Evolutionary conservation across 2,329 filamentous ascomycete species (phyloP), one percentile per base, ranked within the genome.

Genomic region (Cladobotryum mycophilum): DNA sequence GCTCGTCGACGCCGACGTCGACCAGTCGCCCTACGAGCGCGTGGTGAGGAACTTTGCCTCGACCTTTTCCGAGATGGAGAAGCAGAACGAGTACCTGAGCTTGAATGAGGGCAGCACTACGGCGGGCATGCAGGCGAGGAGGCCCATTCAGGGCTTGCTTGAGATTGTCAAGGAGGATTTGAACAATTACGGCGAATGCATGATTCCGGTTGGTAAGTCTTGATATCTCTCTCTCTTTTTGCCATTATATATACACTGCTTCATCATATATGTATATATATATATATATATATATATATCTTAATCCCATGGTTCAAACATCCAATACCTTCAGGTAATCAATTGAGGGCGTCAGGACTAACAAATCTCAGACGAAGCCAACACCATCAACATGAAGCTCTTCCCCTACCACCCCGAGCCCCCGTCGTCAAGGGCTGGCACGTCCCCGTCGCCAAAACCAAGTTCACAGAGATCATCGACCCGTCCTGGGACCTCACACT

Each of bases 151-250:
- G 72, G 89, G 87, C 58, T 71, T 99, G 58, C 77, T 97, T 59
- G 90, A 86, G 69, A 86, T 86, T 54, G 78, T 87, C 52, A 84
- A 84, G 64, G 83, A 96, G 70, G 91, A 99, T 65, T 66, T 99
- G 59, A 96, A 97, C 64, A 95, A 95, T 61, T 99, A 96, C 64
- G 91, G 89, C 64, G 93, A 99, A 72, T 96, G 91, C 76, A 96
- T 96, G 91, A 96, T 96, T 62, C 91, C 91, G 0, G 92, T 96
- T 56, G 88, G 88, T 91, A 72, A 56, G 80, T 74, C 14, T 38
- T 38, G 15, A 5, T 18, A 8, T 7, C 17, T 13, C 33, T 47
- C 30, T 11, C 48, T 17, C 36, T 44, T 40, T 17, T 25, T 12
- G 33, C 12, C 20, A 22, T 11, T 14, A 20, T n/a, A n/a, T 17